phyloP scores from a whole-genome alignment of 2,329 filamentous ascomycete species.

The Trichophyton mentagrophytes region DNA sequence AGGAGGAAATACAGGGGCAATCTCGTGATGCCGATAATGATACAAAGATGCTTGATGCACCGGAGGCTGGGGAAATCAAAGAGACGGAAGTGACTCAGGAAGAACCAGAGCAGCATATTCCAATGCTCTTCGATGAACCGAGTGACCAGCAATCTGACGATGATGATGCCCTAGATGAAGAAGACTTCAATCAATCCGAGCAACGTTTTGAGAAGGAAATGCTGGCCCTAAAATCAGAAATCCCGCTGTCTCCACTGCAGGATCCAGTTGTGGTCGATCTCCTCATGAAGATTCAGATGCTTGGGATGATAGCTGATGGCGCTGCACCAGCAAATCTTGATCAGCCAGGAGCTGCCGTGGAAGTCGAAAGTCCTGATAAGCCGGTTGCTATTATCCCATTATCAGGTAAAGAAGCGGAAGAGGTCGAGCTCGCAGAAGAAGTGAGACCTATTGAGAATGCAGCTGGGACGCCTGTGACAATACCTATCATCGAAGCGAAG shows the following conservation, averaged over 20 bases:
- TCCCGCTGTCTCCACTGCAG: slow-evolving; percentile 31
- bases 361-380: slow-evolving; percentile 11
- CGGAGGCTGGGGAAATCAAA: slow-evolving; percentile 5
- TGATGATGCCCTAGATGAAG: slow-evolving; percentile 36
- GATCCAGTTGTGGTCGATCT: slow-evolving; percentile 31
- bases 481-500: slow-evolving; percentile 18
- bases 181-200: slow-evolving; percentile 36
- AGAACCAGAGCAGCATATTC: slow-evolving; percentile 6
- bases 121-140: slow-evolving; percentile 23
- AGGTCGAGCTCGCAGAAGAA: slow-evolving; percentile 12
- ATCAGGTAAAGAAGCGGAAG: slow-evolving; percentile 16
- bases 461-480: slow-evolving; percentile 1
- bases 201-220: slow-evolving; percentile 35
- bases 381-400: slow-evolving; percentile 14
- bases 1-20: not conserved
- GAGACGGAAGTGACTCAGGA: slow-evolving; percentile 10
- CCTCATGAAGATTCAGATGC: slow-evolving; percentile 32
- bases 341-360: slow-evolving; percentile 15
- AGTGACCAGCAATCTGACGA: slow-evolving; percentile 35
- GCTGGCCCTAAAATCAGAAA: slow-evolving; percentile 29
- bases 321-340: slow-evolving; percentile 19
- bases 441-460: not conserved
- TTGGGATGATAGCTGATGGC: slow-evolving; percentile 32
- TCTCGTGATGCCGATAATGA: not conserved
- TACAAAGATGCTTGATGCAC: not conserved